Conservation (phyloP, 805 yeast species). For the Nakazawaea laoshanensis region DNA sequence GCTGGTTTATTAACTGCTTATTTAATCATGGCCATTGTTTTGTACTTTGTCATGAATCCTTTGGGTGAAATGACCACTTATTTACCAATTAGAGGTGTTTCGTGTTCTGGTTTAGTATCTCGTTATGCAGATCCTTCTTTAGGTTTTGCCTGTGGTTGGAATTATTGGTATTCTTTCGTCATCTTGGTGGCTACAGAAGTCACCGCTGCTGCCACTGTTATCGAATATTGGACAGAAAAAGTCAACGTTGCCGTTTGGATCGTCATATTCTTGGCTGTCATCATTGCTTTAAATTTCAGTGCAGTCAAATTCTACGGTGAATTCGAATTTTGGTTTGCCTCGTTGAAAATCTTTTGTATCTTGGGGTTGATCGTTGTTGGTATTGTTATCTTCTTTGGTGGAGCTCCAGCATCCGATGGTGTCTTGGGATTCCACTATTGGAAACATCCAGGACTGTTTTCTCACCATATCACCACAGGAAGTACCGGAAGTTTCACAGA, state of each 20-base stretch:
- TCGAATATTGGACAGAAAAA: slow-evolving; percentile 49
- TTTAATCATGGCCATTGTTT: slow-evolving; percentile 50
- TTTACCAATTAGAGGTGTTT: slow-evolving; percentile 54
- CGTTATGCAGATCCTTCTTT: slow-evolving; percentile 55
- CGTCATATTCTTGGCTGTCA: slow-evolving; percentile 39
- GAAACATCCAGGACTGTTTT: slow-evolving; percentile 35
- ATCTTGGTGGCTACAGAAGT: slow-evolving; percentile 52
- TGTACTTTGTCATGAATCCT: slow-evolving; percentile 56
- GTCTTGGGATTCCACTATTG: slow-evolving; percentile 36
- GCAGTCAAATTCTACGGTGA: slow-evolving; percentile 46
- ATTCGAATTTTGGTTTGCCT: slow-evolving; percentile 59
- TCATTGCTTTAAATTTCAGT: slow-evolving; percentile 36
- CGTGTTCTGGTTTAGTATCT: slow-evolving; percentile 49
- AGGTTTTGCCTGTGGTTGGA: slow-evolving; percentile 51
- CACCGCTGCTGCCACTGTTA: slow-evolving; percentile 56
- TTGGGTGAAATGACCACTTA: slow-evolving; percentile 65
- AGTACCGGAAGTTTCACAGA: slow-evolving; percentile 56
- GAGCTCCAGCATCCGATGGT: slow-evolving; percentile 42
- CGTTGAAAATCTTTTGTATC: slow-evolving; percentile 56
- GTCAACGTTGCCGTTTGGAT: slow-evolving; percentile 56
- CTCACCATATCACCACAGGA: slow-evolving; percentile 40
- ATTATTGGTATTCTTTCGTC: slow-evolving; percentile 37
- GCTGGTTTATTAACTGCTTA: slow-evolving; percentile 51
- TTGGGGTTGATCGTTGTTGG: slow-evolving; percentile 52
- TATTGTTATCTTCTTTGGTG: slow-evolving; percentile 54